Evolutionary conservation across 1,139 yeast species (phyloP).

Genomic region (Pichia norvegensis): DNA sequence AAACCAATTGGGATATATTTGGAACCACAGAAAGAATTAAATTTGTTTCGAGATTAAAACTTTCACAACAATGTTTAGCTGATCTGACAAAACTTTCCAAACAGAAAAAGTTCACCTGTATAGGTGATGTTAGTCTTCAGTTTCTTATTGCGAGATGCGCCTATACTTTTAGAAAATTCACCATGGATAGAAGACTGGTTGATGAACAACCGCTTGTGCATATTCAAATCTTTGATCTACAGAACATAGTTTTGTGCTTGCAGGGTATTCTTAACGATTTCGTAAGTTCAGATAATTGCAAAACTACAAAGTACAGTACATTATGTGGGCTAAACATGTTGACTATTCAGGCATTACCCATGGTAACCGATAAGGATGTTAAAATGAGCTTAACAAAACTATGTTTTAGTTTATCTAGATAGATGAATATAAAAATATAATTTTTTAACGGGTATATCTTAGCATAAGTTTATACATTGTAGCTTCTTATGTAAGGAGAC

Average conservation of each 20-base stretch:
- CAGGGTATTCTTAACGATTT: background rate
- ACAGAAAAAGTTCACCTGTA: conserved; percentile 17
- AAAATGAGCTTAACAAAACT: background rate
- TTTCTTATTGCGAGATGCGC: conserved; percentile 43
- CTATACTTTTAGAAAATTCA: conserved; percentile 42
- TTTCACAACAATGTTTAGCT: conserved; percentile 41
- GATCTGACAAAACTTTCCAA: conserved; percentile 36
- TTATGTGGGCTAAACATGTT: background rate
- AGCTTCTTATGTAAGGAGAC: too few species aligned
- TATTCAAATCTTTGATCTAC: conserved; percentile 43
- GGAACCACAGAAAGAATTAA: conserved; percentile 43
- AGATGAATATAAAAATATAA: too few species aligned
- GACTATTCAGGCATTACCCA: conserved; percentile 1
- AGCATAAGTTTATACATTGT: too few species aligned
- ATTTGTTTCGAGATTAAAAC: conserved; percentile 31
- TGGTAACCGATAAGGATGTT: background rate
- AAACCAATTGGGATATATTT: conserved; percentile 32
- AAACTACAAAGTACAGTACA: too few species aligned
- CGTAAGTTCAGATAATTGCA: background rate
- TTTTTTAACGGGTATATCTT: too few species aligned
- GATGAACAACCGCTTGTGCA: conserved; percentile 47
- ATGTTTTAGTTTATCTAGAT: background rate
- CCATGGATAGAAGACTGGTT: conserved; percentile 44
- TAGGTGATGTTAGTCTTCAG: conserved; percentile 30
- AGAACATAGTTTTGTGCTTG: conserved; percentile 29